Evolutionary conservation across 176 grass and related monocot genomes (phyloP), one percentile per base, ranked within the genome.

Genomic region (Eragrostis curvula): DNA sequence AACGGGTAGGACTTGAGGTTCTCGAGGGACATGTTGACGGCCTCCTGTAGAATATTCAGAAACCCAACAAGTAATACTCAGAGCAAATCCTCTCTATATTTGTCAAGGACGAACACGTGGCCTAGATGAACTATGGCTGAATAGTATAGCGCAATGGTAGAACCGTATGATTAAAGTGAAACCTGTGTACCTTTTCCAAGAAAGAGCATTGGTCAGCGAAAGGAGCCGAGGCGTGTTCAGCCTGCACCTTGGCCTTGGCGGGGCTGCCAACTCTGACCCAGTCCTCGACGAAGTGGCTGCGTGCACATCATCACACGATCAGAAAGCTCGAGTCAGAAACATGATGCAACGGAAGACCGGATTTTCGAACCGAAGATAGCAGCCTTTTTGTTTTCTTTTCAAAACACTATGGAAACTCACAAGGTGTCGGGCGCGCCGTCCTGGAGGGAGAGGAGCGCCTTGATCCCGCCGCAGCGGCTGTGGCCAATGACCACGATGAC

Each of bases 231-330:
- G 49, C 40, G 44, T 80, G 55, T 2, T 81, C 53, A 4, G 24
- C 15, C 73, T 82, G 56, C 73, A 95, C 96, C 82, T 95, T 93
- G 48, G 84, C 79, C 84, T 84, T 95, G 5, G 93, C 96, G 0
- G 77, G 75, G 17, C 47, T 77, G 7, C 92, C 83, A 11, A 95
- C 86, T 76, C 87, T 93, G 42, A 98, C 96, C 96, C 96, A 98
- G 27, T 93, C 88, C 90, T 98, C 96, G 0, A 98, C 94, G 68
- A 95, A 98, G 47, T 93, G 86, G 62, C 96, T 98, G 71, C 32
- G 32, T 3, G 7, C 1, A 9, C n/a, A 41, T 12, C 5, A 52
- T 43, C 20, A 46, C 51, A 63, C 8, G 21, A 68, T 68, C 5
- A 32, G 2, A 57, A 20, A 84, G 6, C 9, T 56, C 46, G 9